phyloP scores from a whole-genome alignment of 1,139 yeast species.

The Lodderomyces margitis region DNA sequence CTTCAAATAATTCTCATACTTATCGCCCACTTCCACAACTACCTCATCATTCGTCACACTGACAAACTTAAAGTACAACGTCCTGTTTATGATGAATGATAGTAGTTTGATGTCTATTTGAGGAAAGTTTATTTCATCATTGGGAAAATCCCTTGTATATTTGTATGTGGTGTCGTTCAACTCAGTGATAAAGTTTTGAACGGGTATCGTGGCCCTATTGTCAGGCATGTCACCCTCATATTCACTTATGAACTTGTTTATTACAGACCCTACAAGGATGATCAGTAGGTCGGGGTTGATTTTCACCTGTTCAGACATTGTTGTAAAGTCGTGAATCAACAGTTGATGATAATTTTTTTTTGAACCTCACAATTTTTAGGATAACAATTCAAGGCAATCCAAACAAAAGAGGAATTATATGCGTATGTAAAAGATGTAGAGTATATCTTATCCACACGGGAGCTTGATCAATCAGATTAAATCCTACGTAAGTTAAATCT shows the following conservation, averaged over 20 bases:
- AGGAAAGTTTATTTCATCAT: slow-evolving; percentile 15
- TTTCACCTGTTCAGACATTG: slow-evolving; percentile 16
- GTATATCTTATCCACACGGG: too few species aligned
- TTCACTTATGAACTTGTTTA: slow-evolving; percentile 24
- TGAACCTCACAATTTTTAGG: too few species aligned
- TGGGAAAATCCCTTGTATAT: slow-evolving; percentile 17
- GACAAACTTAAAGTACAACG: slow-evolving; percentile 20
- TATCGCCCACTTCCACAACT: slow-evolving; percentile 17
- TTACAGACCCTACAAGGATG: slow-evolving; percentile 30
- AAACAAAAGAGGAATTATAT: too few species aligned
- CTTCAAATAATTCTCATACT: slow-evolving; percentile 21
- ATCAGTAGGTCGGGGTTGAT: slow-evolving; percentile 18
- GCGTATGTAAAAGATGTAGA: too few species aligned
- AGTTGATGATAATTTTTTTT: neutral
- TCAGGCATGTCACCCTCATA: slow-evolving; percentile 16
- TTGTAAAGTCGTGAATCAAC: neutral
- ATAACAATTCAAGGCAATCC: too few species aligned
- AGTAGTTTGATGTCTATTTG: slow-evolving; percentile 15
- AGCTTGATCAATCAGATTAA: neutral
- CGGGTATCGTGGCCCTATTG: slow-evolving; percentile 17
- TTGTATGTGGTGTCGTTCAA: slow-evolving; percentile 18
- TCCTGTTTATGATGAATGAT: slow-evolving; percentile 14
- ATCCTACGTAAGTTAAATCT: neutral
- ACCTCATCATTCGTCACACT: slow-evolving; percentile 18
- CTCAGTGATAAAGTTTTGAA: slow-evolving; percentile 19